Conservation (phyloP, 768 basidiomycete species). For the Gymnopilus dilepis region DNA sequence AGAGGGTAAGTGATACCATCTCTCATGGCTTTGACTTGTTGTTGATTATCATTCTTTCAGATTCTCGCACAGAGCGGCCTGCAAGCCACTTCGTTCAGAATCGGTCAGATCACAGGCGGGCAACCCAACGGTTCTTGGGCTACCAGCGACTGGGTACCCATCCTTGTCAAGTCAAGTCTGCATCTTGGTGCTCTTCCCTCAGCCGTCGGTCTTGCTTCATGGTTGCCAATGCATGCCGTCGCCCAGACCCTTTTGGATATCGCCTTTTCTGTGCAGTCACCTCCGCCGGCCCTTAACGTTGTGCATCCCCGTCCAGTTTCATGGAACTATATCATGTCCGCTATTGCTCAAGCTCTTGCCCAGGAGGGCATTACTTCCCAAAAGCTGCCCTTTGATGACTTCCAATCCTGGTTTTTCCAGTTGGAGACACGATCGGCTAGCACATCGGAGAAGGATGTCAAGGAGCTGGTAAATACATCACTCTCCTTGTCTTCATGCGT, state of each 20-base stretch:
- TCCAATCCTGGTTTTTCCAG: conserved; percentile 23
- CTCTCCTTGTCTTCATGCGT: background rate
- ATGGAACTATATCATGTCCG: conserved; percentile 33
- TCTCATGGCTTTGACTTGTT: too few species aligned
- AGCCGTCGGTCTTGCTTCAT: conserved; percentile 35
- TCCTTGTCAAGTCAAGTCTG: conserved; percentile 41
- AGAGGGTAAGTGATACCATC: too few species aligned
- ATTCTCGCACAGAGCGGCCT: conserved; percentile 37
- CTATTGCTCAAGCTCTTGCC: conserved; percentile 27
- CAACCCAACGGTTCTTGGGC: conserved; percentile 43
- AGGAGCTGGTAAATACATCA: conserved; percentile 22
- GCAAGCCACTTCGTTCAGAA: conserved; percentile 35
- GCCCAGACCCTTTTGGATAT: conserved; percentile 36
- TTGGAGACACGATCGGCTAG: conserved; percentile 17
- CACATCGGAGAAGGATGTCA: conserved; percentile 16
- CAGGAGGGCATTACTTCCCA: conserved; percentile 14
- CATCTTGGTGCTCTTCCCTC: conserved; percentile 34
- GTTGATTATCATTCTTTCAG: too few species aligned
- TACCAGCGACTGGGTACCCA: conserved; percentile 44
- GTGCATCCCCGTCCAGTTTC: conserved; percentile 40
- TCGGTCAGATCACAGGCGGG: conserved; percentile 45
- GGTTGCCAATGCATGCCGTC: conserved; percentile 37
- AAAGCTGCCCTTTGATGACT: conserved; percentile 22
- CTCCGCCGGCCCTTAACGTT: conserved; percentile 35
- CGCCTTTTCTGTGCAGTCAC: conserved; percentile 23